Percentiles rank a stretch among this genome's conserved stretches.
These are phyloP conservation scores for Magnusiomyces magnusii DNA, from an alignment of 1,139 yeast genomes.

Conservation along the genomic window DNA sequence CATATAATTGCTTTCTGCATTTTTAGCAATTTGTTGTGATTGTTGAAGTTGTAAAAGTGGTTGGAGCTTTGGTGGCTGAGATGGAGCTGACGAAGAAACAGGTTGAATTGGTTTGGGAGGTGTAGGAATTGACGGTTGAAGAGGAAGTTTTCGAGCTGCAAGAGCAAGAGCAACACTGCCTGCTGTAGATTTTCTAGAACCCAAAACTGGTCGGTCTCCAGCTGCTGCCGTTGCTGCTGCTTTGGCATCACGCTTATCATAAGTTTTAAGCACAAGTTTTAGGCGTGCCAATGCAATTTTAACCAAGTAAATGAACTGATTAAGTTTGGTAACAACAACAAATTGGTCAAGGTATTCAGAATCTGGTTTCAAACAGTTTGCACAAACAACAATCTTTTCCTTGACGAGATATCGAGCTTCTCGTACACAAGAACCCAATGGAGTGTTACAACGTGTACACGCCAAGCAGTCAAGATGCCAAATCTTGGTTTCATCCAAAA, in stretches of 20 bases:
- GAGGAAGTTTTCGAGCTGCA: background rate
- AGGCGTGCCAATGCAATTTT: constrained; percentile 82
- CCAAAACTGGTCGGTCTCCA: constrained; percentile 3
- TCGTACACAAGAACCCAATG: constrained; percentile 22
- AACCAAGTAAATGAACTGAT: constrained; percentile 67
- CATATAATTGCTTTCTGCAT: constrained; percentile 46
- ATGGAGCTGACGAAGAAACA: background rate
- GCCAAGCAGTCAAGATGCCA: constrained; percentile 77
- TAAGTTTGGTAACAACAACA: constrained; percentile 53
- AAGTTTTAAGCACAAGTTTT: constrained; percentile 52
- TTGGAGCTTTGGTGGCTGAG: background rate
- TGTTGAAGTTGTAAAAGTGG: constrained; percentile 54
- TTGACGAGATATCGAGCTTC: constrained; percentile 40
- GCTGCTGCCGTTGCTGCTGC: constrained; percentile 20
- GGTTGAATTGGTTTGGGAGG: background rate
- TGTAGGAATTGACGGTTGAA: background rate
- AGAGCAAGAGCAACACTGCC: background rate
- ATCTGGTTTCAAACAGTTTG: constrained; percentile 46
- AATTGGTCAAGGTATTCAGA: constrained; percentile 47
- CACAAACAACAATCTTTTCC: constrained; percentile 43
- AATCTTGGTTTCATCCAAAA: constrained; percentile 46
- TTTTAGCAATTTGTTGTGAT: constrained; percentile 25
- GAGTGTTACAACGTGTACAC: constrained; percentile 39
- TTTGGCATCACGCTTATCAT: constrained; percentile 30
- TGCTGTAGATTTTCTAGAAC: background rate